These are phyloP conservation scores for Peronospora belbahrii DNA, from an alignment of 352 stramenopile species.

Conservation along the genomic window DNA sequence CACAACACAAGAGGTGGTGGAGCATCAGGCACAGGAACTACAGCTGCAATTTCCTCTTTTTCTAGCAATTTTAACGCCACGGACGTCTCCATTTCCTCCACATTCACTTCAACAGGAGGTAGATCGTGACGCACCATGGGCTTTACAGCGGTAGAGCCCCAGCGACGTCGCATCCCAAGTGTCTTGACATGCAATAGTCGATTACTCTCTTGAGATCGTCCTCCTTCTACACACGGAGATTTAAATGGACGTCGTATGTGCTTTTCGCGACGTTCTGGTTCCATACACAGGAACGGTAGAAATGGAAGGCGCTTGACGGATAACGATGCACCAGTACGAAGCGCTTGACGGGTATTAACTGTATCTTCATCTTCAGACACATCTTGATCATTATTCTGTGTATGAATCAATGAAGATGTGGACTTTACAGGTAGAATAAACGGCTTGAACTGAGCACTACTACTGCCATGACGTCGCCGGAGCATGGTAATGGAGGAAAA, in stretches of 20 bases:
- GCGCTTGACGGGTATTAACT: constrained; percentile 38
- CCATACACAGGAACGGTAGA: constrained; percentile 71
- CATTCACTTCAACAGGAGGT: constrained; percentile 49
- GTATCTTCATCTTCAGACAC: constrained; percentile 32
- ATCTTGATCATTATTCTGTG: constrained; percentile 15
- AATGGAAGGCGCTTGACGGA: constrained; percentile 74
- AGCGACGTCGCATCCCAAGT: constrained; percentile 69
- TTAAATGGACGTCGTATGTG: constrained; percentile 67
- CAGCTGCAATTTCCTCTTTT: constrained; percentile 15
- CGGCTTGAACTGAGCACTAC: constrained; percentile 53
- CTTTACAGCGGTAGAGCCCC: constrained; percentile 36
- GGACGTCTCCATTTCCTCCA: constrained; percentile 45
- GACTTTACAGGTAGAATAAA: constrained; percentile 68
- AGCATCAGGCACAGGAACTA: constrained; percentile 20
- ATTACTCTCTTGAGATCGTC: constrained; percentile 66
- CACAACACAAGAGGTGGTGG: constrained; percentile 74
- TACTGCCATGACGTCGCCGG: constrained; percentile 23
- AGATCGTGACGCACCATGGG: constrained; percentile 61
- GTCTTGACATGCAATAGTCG: constrained; percentile 75
- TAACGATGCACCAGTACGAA: constrained; percentile 44
- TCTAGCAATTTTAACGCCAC: constrained; percentile 18
- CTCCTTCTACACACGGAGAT: constrained; percentile 51
- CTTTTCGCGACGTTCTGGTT: constrained; percentile 44
- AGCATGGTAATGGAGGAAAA: constrained; percentile 29
- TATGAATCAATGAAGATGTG: background rate